A percentile compares a stretch with the other conserved stretches of the same genome.
phyloP scores from a whole-genome alignment of 2,329 filamentous ascomycete species.

The Fusarium staphyleae region DNA sequence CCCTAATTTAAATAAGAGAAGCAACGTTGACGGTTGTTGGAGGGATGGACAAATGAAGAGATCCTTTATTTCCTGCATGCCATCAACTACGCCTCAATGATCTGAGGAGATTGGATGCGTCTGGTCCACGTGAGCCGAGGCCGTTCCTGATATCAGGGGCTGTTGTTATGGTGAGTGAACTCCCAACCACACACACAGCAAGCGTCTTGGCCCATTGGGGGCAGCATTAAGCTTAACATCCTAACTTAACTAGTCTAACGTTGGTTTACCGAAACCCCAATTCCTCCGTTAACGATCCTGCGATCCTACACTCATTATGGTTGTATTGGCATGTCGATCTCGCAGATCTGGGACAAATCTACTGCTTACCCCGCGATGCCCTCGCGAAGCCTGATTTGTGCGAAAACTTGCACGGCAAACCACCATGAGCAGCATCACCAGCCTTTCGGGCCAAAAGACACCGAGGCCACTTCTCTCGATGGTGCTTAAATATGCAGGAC shows the following conservation, averaged over 20 bases:
- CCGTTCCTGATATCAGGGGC: too few relatives aligned
- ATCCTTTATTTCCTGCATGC: neutral
- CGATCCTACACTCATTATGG: neutral
- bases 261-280: too few relatives aligned
- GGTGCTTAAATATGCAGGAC: neutral
- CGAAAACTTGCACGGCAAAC: neutral
- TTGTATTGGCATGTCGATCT: neutral
- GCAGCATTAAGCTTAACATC: too few relatives aligned
- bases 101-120: too few relatives aligned
- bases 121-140: too few relatives aligned
- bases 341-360: neutral
- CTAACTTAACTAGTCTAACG: too few relatives aligned
- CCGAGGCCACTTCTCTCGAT: neutral
- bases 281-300: too few relatives aligned
- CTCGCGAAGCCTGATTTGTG: neutral
- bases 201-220: too few relatives aligned
- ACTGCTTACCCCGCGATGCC: neutral
- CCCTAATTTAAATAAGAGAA: neutral
- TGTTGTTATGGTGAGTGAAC: too few relatives aligned
- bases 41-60: neutral
- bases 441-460: neutral
- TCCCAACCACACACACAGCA: too few relatives aligned
- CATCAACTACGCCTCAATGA: neutral
- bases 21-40: conserved; percentile 1
- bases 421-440: neutral